Evolutionary conservation across 1,284 basidiomycete species (phyloP).

Genomic region (Phylloporus sp.): DNA sequence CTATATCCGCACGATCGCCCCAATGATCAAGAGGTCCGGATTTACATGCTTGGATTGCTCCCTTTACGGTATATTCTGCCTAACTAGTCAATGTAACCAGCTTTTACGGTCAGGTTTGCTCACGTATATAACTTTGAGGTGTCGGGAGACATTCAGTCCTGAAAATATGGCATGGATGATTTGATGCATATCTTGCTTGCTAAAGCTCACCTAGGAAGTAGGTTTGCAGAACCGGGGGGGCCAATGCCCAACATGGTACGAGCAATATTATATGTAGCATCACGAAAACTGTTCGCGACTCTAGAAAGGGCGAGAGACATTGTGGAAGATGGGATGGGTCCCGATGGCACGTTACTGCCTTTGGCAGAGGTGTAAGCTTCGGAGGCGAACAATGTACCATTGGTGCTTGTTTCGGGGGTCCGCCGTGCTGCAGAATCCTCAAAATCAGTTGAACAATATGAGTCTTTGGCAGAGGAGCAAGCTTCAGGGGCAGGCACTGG

Average conservation of each 20-base stretch:
- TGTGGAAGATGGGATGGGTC: not conserved
- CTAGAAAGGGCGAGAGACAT: not conserved
- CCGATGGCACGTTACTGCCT: not conserved
- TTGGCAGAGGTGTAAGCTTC: not conserved
- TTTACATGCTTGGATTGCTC: not conserved
- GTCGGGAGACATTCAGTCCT: not conserved
- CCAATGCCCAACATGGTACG: not conserved
- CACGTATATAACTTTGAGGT: not conserved
- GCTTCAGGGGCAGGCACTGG: not conserved
- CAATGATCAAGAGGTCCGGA: not conserved
- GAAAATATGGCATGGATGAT: not conserved
- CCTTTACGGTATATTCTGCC: not conserved
- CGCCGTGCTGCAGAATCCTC: too few species aligned
- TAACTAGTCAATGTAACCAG: not conserved
- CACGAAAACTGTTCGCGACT: not conserved
- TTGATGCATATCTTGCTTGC: not conserved
- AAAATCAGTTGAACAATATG: too few species aligned
- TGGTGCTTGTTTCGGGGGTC: too few species aligned
- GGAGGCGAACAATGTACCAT: too few species aligned
- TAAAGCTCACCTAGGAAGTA: not conserved
- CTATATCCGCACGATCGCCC: not conserved
- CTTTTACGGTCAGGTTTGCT: not conserved
- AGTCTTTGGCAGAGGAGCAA: too few species aligned
- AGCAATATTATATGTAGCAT: too few species aligned
- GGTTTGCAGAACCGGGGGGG: not conserved